Base-by-base conservation (phyloP, 202 grass and related monocot species). In the Zoysia matrella region DNA sequence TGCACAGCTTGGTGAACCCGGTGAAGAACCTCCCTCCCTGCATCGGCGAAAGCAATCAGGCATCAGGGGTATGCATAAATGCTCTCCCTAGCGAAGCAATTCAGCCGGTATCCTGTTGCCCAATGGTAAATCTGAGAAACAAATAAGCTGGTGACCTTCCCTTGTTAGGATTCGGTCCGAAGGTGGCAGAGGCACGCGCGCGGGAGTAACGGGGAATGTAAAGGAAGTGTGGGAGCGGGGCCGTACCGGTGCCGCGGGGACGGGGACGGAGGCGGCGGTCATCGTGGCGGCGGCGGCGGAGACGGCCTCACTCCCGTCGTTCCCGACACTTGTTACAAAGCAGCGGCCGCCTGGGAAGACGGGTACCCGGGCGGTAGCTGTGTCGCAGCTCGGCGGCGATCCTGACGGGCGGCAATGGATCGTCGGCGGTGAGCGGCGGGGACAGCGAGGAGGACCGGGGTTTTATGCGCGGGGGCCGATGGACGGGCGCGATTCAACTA, bases 1-100 rank as follows among this genome's bases (percentile, higher is more conserved):
- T 97, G 84, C 94, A 97, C 62, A 97, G 83, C 67, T 64, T 87
- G 69, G 94, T 93, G 79, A 83, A 97, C 73, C 84, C 90, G 16
- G 89, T 83, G 65, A 85, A 82, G 84, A 85, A 86, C 10, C 63
- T 83, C 30, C 85, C 84, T 4, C 75, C 85, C 91, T 93, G 81
- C 80, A 93, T 67, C 39, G 44, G 51, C 42, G 56, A 60, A 70
- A 71, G 39, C 52, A 60, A 15, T 41, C 13, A 65, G 3, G 18
- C 39, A 69, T 0, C 22, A 30, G 22, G 22, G 22, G 22, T 30
- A 30, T 30, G 40, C 13, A 13, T 44, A 18, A 7, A 56, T n/a
- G 76, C 49, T 41, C 5, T 7, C 56, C 16, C 45, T 18, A 67
- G 47, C 6, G 36, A 39, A 42, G 64, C 40, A 66, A 52, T 45